A percentile compares a stretch with the other conserved stretches of the same genome.
Evolutionary conservation across 148 eudicot genomes (phyloP).

Genomic region (Camellia japonica): DNA sequence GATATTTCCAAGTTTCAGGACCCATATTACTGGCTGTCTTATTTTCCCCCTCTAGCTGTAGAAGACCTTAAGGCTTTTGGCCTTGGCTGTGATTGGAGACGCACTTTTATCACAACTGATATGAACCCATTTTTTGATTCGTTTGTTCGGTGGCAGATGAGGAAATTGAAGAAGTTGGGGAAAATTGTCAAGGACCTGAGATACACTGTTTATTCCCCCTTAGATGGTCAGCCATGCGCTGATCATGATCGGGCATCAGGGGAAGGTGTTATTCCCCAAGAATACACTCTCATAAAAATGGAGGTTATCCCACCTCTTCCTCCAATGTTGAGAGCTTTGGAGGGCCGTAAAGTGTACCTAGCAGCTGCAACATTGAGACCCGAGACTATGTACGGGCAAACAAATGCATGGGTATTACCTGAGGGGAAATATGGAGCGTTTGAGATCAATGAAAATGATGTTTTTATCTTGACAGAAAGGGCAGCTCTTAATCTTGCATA

Average conservation of each 20-base stretch:
- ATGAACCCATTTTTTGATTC: constrained; percentile 76
- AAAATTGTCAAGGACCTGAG: constrained; percentile 88
- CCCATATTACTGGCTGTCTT: constrained; percentile 67
- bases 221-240: constrained; percentile 96
- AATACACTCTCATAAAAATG: constrained; percentile 89
- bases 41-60: constrained; percentile 74
- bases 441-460: constrained; percentile 80
- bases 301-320: constrained; percentile 79
- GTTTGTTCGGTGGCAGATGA: constrained; percentile 88
- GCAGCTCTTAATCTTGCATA: constrained; percentile 87
- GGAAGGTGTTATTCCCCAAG: constrained; percentile 96
- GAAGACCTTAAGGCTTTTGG: constrained; percentile 90
- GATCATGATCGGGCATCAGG: constrained; percentile 97
- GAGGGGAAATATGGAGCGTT: constrained; percentile 87
- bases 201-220: constrained; percentile 69
- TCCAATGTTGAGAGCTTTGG: constrained; percentile 53
- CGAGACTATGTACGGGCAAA: constrained; percentile 94
- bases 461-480: constrained; percentile 61
- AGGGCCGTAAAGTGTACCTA: constrained; percentile 72
- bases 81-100: constrained; percentile 89
- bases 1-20: constrained; percentile 68
- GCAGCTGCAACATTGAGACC: constrained; percentile 95
- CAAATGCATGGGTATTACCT: constrained; percentile 92
- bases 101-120: constrained; percentile 84
- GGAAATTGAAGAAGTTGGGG: constrained; percentile 64